These are phyloP conservation scores for Phytophthora europaea DNA, from an alignment of 352 stramenopile species.

Conservation along the genomic window DNA sequence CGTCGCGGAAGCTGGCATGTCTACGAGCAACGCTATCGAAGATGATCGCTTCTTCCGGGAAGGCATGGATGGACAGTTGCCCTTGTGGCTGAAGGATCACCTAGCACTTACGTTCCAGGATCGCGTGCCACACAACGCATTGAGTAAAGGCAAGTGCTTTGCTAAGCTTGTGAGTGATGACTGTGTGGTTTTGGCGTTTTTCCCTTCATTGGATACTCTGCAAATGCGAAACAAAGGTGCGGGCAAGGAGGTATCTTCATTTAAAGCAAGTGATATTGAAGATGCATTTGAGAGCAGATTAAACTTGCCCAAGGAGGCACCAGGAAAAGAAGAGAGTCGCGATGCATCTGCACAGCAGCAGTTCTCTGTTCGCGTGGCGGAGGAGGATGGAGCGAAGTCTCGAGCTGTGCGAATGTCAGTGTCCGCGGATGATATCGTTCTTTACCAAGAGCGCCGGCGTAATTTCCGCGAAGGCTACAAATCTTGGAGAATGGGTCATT, in stretches of 20 bases:
- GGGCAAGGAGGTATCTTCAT: constrained; percentile 15
- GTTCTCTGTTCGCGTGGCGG: constrained; percentile 38
- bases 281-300: constrained; percentile 14
- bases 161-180: constrained; percentile 82
- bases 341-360: constrained; percentile 37
- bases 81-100: constrained; percentile 77
- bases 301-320: constrained; percentile 11
- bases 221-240: constrained; percentile 51
- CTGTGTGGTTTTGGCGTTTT: constrained; percentile 81
- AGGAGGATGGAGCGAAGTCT: constrained; percentile 38
- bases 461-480: constrained; percentile 90
- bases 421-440: constrained; percentile 86
- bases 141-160: constrained; percentile 90
- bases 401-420: constrained; percentile 67
- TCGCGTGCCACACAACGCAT: constrained; percentile 33
- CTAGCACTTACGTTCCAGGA: constrained; percentile 56
- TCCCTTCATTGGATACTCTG: constrained; percentile 74
- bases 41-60: constrained; percentile 53
- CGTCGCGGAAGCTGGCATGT: constrained; percentile 28
- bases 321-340: constrained; percentile 17
- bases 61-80: constrained; percentile 68
- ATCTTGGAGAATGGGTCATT: constrained; percentile 87
- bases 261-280: constrained; percentile 15
- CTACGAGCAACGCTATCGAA: constrained; percentile 32
- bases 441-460: constrained; percentile 82